Evolutionary conservation across 1,284 basidiomycete species (phyloP), one percentile per base, ranked within the genome.

Genomic region (Fomes fomentarius): DNA sequence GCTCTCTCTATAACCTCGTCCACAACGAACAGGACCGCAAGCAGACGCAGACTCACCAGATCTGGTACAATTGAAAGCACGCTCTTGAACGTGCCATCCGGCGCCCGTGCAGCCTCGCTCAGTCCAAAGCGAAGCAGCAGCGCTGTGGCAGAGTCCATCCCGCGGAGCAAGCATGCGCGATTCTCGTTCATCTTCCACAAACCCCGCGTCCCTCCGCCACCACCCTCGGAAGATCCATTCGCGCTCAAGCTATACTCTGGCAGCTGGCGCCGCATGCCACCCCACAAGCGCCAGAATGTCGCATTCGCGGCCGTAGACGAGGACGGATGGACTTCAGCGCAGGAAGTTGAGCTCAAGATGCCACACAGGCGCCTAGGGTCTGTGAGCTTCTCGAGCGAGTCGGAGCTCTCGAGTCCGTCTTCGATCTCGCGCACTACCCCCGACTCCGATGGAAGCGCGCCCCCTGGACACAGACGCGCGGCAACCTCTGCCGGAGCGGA

Each of bases 201-300:
- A 17, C 53, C 58, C 15, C 67, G 58, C 28, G 63, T 68, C 2
- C 69, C 69, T 2, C 69, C 63, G 1, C 76, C 75, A 10, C 83
- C 85, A 2, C 84, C 85, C 0, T 76, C 76, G 0, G 67, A 73
- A 10, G 80, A 82, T 47, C 84, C 85, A 2, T 71, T 74, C 4
- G 74, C 80, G 1, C 73, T 87, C 52, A 78, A 68, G 63, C 69
- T 76, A 42, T 87, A 81, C 62, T 74, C 79, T 1, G 76, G 73
- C 12, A 73, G 72, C 22, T 87, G 85, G 86, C 71, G 84, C 31
- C 72, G 74, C 4, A 60, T 56, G 2, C 35, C 56, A 7, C 46
- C 45, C 34, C 39, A 45, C 35, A 52, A 47, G 31, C 51, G 52
- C 7, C 48, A 50, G 21, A 52, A 47, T n/a, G 22, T 40, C 12